Base-by-base conservation (phyloP, 345 rosid genomes). In the Syzygium grande region DNA sequence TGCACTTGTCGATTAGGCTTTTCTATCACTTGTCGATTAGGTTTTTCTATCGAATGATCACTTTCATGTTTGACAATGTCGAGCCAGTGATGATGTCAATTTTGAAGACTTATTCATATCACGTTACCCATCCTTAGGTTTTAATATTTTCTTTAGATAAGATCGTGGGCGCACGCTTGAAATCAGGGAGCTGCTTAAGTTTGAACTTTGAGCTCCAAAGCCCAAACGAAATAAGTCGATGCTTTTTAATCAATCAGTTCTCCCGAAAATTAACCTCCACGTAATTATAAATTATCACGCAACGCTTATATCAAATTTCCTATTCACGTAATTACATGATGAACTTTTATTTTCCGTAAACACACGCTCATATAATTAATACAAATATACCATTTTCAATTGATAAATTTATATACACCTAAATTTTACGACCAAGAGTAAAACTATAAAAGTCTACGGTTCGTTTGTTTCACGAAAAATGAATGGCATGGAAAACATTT, bases 401-500 rank as follows among this genome's bases (percentile, higher is more conserved):
- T 8, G 58, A 54, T 21, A 21, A 54, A 54, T 23, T 21, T 3
- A 25, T 17, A 7, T 54, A 19, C 8, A 19, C 56, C 23, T 54
- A 54, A 54, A 15, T 52, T 52, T 52, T 15, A 52, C 23, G 4
- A 19, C 56, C 56, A 19, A 17, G 49, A 68, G 8, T 16, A 68
- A 16, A 68, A 68, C 12, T 30, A 0, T 15, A 23, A 22, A 30
- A 17, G 43, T 17, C 23, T 2, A 63, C 6, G 0, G 2, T 6
- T 59, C 3, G 7, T 59, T 11, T 59, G 7, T 25, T 59, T 11
- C 11, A 25, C 5, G 15, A 1, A n/a, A 61, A 61, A 5, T 13
- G 0, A 2, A 61, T 61, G 1, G 25, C n/a, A 12, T 27, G 9
- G 11, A 15, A 61, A n/a, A 5, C 0, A 12, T 12, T 61, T 27